A percentile compares a stretch with the other conserved stretches of the same genome.
Conservation (phyloP, 1,139 yeast genomes). For the Blastobotrys apis region DNA sequence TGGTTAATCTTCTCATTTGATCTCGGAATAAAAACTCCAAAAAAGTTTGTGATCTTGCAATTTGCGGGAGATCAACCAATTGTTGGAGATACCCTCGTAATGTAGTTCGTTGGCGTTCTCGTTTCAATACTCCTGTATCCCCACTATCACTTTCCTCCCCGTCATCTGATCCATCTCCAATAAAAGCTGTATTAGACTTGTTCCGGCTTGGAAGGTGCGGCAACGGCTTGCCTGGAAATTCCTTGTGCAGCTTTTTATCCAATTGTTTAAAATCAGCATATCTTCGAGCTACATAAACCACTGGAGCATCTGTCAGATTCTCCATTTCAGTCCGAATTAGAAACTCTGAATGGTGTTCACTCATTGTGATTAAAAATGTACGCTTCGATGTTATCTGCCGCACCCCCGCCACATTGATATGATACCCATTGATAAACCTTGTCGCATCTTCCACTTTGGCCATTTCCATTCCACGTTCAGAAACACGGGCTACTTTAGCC, state of each 20-base stretch:
- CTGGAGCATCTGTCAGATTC: slow-evolving; percentile 32
- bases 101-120: slow-evolving; percentile 72
- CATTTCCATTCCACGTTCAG: slow-evolving; percentile 50
- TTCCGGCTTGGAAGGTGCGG: slow-evolving; percentile 62
- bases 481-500: slow-evolving; percentile 44
- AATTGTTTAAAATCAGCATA: slow-evolving; percentile 63
- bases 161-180: slow-evolving; percentile 19
- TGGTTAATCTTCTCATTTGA: slow-evolving; percentile 36
- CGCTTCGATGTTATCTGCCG: slow-evolving; percentile 28
- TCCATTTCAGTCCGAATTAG: slow-evolving; percentile 32
- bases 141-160: slow-evolving; percentile 11
- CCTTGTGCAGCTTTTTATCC: slow-evolving; percentile 47
- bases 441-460: slow-evolving; percentile 38
- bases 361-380: slow-evolving; percentile 27
- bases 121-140: slow-evolving; percentile 34
- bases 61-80: slow-evolving; percentile 51
- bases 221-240: slow-evolving; percentile 66
- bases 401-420: slow-evolving; percentile 65
- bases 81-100: slow-evolving; percentile 65
- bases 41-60: slow-evolving; percentile 50
- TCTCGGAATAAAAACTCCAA: slow-evolving; percentile 48
- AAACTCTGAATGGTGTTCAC: slow-evolving; percentile 31
- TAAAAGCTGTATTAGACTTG: slow-evolving; percentile 22
- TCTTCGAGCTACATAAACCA: slow-evolving; percentile 53
- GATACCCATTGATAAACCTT: slow-evolving; percentile 54